Evolutionary conservation across 2,329 filamentous ascomycete genomes (phyloP).

Genomic region (Massarina eburnea): DNA sequence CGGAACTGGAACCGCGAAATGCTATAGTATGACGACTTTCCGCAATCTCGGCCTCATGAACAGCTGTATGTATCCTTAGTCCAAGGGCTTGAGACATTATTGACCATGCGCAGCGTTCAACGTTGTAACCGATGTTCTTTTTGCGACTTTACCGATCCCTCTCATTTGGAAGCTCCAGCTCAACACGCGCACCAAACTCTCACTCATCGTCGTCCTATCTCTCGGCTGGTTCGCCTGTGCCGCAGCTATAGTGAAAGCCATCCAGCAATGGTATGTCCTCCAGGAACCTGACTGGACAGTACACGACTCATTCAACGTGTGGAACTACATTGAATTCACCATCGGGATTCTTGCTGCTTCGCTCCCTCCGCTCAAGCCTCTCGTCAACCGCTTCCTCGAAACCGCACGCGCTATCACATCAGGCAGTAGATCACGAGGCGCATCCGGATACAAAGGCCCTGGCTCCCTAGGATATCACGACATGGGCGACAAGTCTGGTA

Average conservation of each 20-base stretch:
- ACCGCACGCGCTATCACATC: constrained; percentile 25
- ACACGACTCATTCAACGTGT: constrained; percentile 47
- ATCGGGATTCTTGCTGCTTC: constrained; percentile 49
- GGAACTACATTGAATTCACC: constrained; percentile 50
- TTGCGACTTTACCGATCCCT: constrained; percentile 47
- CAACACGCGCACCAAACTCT: constrained; percentile 46
- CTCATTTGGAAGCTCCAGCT: constrained; percentile 49
- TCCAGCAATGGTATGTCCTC: constrained; percentile 42
- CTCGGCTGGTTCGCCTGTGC: constrained; percentile 47
- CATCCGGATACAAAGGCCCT: constrained; percentile 12
- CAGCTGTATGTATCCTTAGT: constrained; percentile 36
- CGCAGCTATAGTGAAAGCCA: constrained; percentile 48
- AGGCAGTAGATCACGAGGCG: constrained; percentile 12
- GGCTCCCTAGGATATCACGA: constrained; percentile 23
- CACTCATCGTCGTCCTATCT: constrained; percentile 39
- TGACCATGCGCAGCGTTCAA: constrained; percentile 35
- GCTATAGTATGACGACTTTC: constrained; percentile 46
- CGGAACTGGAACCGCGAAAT: constrained; percentile 41
- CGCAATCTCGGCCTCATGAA: constrained; percentile 52
- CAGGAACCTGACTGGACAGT: constrained; percentile 40
- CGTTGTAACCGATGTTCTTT: constrained; percentile 44
- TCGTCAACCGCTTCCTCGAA: constrained; percentile 41
- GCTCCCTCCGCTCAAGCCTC: constrained; percentile 43
- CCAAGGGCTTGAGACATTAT: not conserved
- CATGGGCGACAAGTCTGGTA: constrained; percentile 12